phyloP scores from a whole-genome alignment of 768 basidiomycete genomes.

The Rossbeevera mucosa region DNA sequence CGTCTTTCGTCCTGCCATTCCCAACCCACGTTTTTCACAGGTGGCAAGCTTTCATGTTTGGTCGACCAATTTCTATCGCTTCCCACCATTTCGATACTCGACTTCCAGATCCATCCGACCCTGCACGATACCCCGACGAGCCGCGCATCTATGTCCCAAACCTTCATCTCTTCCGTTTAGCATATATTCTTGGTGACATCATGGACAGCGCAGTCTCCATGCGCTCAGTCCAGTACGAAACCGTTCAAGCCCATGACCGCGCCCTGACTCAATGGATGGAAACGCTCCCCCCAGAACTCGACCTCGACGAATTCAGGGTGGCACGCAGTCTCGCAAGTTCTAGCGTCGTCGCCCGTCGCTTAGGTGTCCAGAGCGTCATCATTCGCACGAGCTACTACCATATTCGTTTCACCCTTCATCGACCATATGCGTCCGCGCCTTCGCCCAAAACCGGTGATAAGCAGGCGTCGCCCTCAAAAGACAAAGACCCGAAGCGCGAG shows the following conservation, averaged over 20 bases:
- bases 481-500: conserved; percentile 32
- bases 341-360: conserved; percentile 52
- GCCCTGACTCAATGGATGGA: conserved; percentile 73
- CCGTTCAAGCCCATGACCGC: conserved; percentile 66
- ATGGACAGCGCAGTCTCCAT: conserved; percentile 82
- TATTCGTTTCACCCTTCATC: conserved; percentile 80
- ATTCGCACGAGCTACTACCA: conserved; percentile 74
- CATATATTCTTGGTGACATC: conserved; percentile 76
- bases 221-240: conserved; percentile 73
- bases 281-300: conserved; percentile 65
- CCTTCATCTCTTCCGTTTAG: conserved; percentile 70
- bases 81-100: conserved; percentile 83
- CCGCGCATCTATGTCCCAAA: conserved; percentile 73
- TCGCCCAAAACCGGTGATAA: conserved; percentile 25
- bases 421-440: conserved; percentile 55
- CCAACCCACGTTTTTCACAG: conserved; percentile 33
- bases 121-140: conserved; percentile 36
- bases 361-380: conserved; percentile 79
- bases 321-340: conserved; percentile 67
- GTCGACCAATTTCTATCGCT: conserved; percentile 68
- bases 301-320: conserved; percentile 71
- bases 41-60: conserved; percentile 88
- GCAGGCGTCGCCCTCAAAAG: conserved; percentile 28
- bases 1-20: not conserved
- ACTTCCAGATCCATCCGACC: conserved; percentile 63